Evolutionary conservation across 768 basidiomycete genomes (phyloP).

Genomic region (Lentinula boryana): DNA sequence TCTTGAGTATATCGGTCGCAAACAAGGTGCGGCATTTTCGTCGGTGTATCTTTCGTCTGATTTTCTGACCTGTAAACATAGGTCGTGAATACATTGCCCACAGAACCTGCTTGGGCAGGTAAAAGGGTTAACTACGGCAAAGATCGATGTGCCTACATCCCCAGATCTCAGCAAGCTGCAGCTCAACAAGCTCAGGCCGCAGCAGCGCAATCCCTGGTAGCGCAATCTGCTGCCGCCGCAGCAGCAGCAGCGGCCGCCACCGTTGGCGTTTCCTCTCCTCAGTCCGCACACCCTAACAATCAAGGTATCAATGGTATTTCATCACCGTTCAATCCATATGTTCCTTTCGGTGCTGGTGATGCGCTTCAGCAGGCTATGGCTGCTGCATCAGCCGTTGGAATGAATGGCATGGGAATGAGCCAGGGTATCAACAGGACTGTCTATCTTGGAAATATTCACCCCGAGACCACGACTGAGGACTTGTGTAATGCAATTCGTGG

Average conservation of each 20-base stretch:
- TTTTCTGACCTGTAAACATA: slow-evolving; percentile 20
- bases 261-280: slow-evolving; percentile 12
- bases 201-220: slow-evolving; percentile 67
- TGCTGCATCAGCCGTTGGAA: slow-evolving; percentile 7
- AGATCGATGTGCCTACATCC: slow-evolving; percentile 96
- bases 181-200: slow-evolving; percentile 83
- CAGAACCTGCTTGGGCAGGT: slow-evolving; percentile 89
- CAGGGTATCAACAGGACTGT: slow-evolving; percentile 84
- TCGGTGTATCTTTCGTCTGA: not conserved
- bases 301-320: slow-evolving; percentile 1
- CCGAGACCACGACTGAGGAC: slow-evolving; percentile 92
- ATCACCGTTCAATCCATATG: slow-evolving; percentile 47
- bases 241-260: slow-evolving; percentile 18
- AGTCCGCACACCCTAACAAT: slow-evolving; percentile 21
- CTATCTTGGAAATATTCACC: slow-evolving; percentile 94
- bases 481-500: slow-evolving; percentile 95
- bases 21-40: slow-evolving; percentile 64
- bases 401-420: slow-evolving; percentile 6
- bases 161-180: slow-evolving; percentile 89
- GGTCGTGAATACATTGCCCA: slow-evolving; percentile 92
- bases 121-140: slow-evolving; percentile 98
- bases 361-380: slow-evolving; percentile 24
- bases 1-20: slow-evolving; percentile 90
- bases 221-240: slow-evolving; percentile 39
- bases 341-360: slow-evolving; percentile 44